Evolutionary conservation across 768 basidiomycete species (phyloP), one percentile per base, ranked within the genome.

Genomic region (Lactarius pseudohatsudake): DNA sequence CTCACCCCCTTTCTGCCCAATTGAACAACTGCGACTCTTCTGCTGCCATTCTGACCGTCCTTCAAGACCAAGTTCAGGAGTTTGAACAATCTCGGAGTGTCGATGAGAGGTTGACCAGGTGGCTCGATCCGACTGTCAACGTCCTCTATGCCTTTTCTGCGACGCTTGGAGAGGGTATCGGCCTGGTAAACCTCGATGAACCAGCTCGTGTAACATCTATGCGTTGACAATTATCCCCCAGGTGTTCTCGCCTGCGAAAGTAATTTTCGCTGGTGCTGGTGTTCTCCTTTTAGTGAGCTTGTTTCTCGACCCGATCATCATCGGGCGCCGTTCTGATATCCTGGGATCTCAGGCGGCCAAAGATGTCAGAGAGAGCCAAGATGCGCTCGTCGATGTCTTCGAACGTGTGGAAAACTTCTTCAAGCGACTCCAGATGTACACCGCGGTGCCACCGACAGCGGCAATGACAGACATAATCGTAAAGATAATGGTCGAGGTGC

Each of bases 371-470:
- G 22, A 50, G 0, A 22, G 47, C 47, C 47, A 50, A n/a, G 47
- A 22, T 5, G 22, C 47, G 22, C 47, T 50, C 4, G 5, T 50
- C 22, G 47, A 50, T 22, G 22, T 50, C 47, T 50, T 50, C 47
- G 47, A 50, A 22, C 47, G 47, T 50, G 22, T 50, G n/a, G 47
- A 50, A 22, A 50, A 50, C 47, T 50, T 50, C 47, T 50, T 50
- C 22, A 50, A 22, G 22, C 47, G 47, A 50, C 47, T 50, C n/a
- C 22, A 50, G 47, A 50, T 11, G n/a, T 50, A 50, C 47, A 50
- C 47, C 22, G n/a, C 13, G 47, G 47, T 50, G 22, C 4, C 10
- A 50, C 47, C 47, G 2, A 50, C 47, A 13, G 22, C 47, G 11
- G 47, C n/a, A 50, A 50, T 50, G 47, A 50, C 47, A 0, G 47